A percentile compares a stretch with the other conserved stretches of the same genome.
These are phyloP conservation scores for Kazachstania africana DNA, from an alignment of 805 yeast genomes.

Conservation along the genomic window DNA sequence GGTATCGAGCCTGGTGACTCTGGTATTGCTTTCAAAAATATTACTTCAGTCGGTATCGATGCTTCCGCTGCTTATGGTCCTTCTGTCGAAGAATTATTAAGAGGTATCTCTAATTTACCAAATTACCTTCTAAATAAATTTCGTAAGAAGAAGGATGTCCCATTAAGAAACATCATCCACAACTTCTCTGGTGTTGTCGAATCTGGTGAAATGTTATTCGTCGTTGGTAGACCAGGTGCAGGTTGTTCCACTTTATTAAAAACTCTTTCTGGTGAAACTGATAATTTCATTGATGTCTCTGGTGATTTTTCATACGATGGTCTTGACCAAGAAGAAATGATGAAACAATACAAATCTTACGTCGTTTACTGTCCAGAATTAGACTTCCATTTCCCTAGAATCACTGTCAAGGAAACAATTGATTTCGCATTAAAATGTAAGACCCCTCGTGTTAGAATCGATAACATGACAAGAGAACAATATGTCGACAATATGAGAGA, in stretches of 20 bases:
- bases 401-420: constrained; percentile 40
- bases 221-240: constrained; percentile 49
- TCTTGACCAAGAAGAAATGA: constrained; percentile 35
- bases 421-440: constrained; percentile 38
- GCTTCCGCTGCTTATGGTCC: constrained; percentile 43
- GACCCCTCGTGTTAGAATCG: constrained; percentile 36
- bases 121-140: constrained; percentile 10
- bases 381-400: constrained; percentile 40
- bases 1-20: constrained; percentile 38
- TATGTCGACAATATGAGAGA: constrained; percentile 31
- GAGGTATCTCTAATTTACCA: constrained; percentile 26
- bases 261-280: constrained; percentile 35
- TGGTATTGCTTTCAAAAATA: constrained; percentile 37
- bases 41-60: constrained; percentile 39
- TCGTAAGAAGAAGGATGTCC: constrained; percentile 24
- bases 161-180: constrained; percentile 30
- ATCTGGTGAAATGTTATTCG: constrained; percentile 43
- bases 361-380: constrained; percentile 42
- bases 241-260: constrained; percentile 50
- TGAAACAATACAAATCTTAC: constrained; percentile 34
- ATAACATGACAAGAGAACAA: constrained; percentile 29
- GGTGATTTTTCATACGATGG: constrained; percentile 41
- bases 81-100: constrained; percentile 32
- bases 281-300: constrained; percentile 26
- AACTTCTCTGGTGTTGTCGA: constrained; percentile 33